Conservation (phyloP, 108 stramenopile species). For the Nannochloropsis oceanica region DNA sequence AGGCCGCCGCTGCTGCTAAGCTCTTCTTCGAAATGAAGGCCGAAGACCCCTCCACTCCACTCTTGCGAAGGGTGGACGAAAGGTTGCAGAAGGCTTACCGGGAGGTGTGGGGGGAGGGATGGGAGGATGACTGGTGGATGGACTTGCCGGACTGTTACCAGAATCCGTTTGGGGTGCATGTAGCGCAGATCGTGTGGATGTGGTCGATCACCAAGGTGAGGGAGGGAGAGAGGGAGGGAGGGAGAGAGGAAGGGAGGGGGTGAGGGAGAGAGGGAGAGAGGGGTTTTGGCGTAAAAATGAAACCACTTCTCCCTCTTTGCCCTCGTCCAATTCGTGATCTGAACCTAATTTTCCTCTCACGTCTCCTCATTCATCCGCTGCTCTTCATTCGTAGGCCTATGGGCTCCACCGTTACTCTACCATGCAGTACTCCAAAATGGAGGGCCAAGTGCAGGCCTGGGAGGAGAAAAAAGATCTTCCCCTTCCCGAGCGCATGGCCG, state of each 20-base stretch:
- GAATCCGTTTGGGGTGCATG: background rate
- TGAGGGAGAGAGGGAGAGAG: no score
- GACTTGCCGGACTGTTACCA: background rate
- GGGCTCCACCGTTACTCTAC: background rate
- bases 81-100: background rate
- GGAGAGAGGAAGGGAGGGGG: no score
- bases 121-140: background rate
- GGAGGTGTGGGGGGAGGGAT: background rate
- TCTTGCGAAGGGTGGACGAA: background rate
- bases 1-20: conserved; percentile 48
- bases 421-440: background rate
- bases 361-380: background rate
- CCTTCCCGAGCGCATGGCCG: background rate
- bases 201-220: background rate
- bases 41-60: background rate
- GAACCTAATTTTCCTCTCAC: background rate
- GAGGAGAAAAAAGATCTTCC: background rate
- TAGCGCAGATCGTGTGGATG: background rate
- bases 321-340: no score
- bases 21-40: conserved; percentile 25
- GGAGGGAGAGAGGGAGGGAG: no score
- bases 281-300: no score
- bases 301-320: no score
- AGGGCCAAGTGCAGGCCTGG: background rate
- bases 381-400: background rate